Evolutionary conservation across 805 yeast genomes (phyloP), one percentile per base, ranked within the genome.

Genomic region (Metschnikowia proteae): DNA sequence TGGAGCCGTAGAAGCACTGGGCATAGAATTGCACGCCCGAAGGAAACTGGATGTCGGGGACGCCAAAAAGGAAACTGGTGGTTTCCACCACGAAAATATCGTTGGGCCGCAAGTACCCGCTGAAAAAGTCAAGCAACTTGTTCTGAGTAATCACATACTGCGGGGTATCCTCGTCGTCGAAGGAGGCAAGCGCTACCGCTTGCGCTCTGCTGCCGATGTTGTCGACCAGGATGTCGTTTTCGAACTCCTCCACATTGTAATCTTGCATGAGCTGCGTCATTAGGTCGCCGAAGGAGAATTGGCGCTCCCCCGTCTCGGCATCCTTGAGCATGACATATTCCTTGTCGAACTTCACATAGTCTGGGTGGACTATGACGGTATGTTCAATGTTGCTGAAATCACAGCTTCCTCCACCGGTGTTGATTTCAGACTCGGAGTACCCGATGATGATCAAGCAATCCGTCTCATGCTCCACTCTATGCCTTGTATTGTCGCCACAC

Each of bases 31-130:
- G 70, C 28, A 78, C 69, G 46, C 78, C 75, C 17, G 65, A 59
- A 36, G 90, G 87, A 50, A 91, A 77, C 55, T 71, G 68, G 31
- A 85, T 62, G 59, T 86, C 92, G 29, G 88, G 81, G 38, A 85
- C 61, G 6, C 85, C 91, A 69, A 88, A 89, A 74, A 84, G 82
- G 61, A 87, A 79, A 2, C 96, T 82, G 45, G 96, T 90, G 2
- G 96, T 87, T 56, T 91, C 97, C 47, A 82, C 78, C 35, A 91
- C 74, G n/a, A 90, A 61, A 22, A 82, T 75, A 63, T 90, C 97
- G 56, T 81, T 76, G 26, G 84, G 82, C 58, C 73, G 67, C 38
- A 86, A 61, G 61, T 60, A 60, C 3, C 41, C 22, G 10, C 9
- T 25, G 39, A 73, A 55, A 32, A 65, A 59, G 41, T 71, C 67